Evolutionary conservation across 352 stramenopile species (phyloP), one percentile per base, ranked within the genome.

Genomic region (Pythium myriotylum): DNA sequence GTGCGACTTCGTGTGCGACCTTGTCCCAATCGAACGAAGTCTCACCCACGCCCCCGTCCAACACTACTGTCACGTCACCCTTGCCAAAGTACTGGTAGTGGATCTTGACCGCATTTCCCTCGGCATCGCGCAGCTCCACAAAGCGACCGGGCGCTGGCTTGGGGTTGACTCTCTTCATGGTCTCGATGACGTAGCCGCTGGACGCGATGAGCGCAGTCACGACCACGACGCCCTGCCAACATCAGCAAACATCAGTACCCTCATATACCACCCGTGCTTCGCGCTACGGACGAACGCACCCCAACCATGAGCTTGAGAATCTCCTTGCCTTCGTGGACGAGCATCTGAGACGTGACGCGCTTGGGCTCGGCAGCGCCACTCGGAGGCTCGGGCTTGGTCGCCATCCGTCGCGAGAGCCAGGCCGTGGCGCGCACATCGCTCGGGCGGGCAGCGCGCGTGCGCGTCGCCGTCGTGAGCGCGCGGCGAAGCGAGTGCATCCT

Each of bases 11-110:
- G 16, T 63, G 63, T 2, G 69, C 67, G 47, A 93, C 80, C 59
- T 94, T 91, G 48, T 91, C 82, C 79, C 82, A 94, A 60, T 94
- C 84, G 60, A 94, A 94, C 29, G 79, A 90, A 17, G 84, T 89
- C 72, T 94, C 82, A n/a, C 84, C 84, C 32, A 90, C 77, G 35
- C 84, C 81, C 16, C 84, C 84, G 39, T 94, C 84, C 13, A 94
- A 62, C 33, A 94, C 50, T 19, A 92, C 78, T 0, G 80, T 85
- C 57, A 90, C 77, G 40, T 86, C 59, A 26, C 79, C 77, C 16
- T 13, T 53, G 19, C 79, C 81, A 26, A 57, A 54, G 27, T 70
- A 69, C 56, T 89, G 79, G 45, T 85, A 65, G 54, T 92, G 84
- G 12, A 91, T 60, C 37, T 77, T 61, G 10, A 74, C 62, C 8